Evolutionary conservation across 2,329 filamentous ascomycete genomes (phyloP).

Genomic region (Fusarium secorum): DNA sequence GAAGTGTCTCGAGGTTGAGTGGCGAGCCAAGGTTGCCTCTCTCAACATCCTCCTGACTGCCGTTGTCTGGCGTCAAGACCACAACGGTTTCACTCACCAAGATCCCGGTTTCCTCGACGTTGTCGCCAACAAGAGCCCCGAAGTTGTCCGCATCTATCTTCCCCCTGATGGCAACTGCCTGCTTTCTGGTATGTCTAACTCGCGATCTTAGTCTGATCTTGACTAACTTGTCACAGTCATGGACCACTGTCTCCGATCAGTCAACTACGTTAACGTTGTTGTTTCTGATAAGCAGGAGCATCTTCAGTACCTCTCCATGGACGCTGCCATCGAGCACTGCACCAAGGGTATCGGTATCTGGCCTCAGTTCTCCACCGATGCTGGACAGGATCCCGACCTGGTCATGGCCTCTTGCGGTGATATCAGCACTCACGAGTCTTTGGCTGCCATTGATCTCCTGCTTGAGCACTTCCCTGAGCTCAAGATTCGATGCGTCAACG

Average conservation of each 20-base stretch:
- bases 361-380: conserved; percentile 78
- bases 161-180: conserved; percentile 82
- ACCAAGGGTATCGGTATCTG: conserved; percentile 82
- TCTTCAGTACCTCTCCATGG: conserved; percentile 77
- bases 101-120: conserved; percentile 83
- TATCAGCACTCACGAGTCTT: conserved; percentile 75
- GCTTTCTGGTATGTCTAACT: conserved; percentile 59
- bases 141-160: conserved; percentile 82
- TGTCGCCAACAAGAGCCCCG: conserved; percentile 80
- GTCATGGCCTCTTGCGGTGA: conserved; percentile 82
- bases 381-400: conserved; percentile 72
- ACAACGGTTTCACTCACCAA: conserved; percentile 85
- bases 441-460: conserved; percentile 77
- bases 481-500: conserved; percentile 81
- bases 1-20: conserved; percentile 81
- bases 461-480: conserved; percentile 75
- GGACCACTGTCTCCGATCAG: conserved; percentile 76
- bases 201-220: not conserved
- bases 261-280: conserved; percentile 83
- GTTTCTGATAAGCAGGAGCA: conserved; percentile 84
- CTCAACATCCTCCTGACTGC: conserved; percentile 82
- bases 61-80: conserved; percentile 83
- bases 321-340: conserved; percentile 77
- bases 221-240: conserved; percentile 56
- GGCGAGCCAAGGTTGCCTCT: conserved; percentile 76